Base-by-base conservation (phyloP, 306 rosid species). In the Vicia villosa region DNA sequence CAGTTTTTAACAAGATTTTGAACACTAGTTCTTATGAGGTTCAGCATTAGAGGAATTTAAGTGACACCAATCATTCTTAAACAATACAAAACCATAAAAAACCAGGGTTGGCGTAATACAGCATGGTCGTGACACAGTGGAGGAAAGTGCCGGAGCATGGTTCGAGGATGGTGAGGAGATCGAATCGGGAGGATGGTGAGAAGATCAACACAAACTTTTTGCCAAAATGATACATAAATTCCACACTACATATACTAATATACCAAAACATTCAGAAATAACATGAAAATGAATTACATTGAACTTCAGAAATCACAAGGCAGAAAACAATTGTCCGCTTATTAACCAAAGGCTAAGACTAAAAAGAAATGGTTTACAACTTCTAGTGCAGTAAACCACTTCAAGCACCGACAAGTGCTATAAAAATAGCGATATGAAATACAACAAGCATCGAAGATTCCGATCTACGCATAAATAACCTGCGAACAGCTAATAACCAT, bases 371-470 rank as follows among this genome's bases (percentile, higher is more conserved):
- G n/a, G 52, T 47, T 26, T 46, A 65, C 17, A 64, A 47, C 46
- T 69, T 26, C 8, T 4, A 70, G 45, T 42, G 68, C 41, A 74
- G 47, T 56, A 30, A 54, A 74, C 8, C 41, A 36, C 58, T 66
- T 60, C 20, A 70, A 15, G 64, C 50, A 68, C 61, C 64, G 20
- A 17, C 47, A 4, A 61, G 42, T 63, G 74, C 70, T 55, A 36
- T 58, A 26, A 46, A 42, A 38, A 63, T 66, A 59, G 49, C 38
- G 7, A 36, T 17, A 16, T 19, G 68, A 68, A 73, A 62, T 81
- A 72, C 54, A 72, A 3, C 9, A 46, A 70, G 30, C 71, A 36
- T 59, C 72, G 51, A 50, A 37, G 36, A 62, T 46, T 22, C 37
- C 5, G 42, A 26, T 65, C 65, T 56, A 38, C 41, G 57, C 66